These are phyloP conservation scores for Aspergillus carlsbadensis DNA, from an alignment of 495 filamentous ascomycete species.

Conservation along the genomic window DNA sequence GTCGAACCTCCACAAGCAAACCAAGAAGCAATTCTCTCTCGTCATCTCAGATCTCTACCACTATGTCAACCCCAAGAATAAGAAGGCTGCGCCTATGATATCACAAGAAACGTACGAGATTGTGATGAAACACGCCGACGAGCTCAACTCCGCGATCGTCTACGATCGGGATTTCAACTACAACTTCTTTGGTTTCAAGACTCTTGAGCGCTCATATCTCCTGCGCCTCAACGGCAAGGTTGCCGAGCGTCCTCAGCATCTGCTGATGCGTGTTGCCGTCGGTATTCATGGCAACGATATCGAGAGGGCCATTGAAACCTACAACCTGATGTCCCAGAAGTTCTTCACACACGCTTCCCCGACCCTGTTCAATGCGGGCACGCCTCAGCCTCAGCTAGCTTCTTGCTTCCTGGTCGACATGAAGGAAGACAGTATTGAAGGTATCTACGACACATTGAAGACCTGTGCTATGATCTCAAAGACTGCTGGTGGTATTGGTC, in stretches of 20 bases:
- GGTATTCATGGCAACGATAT: constrained; percentile 95
- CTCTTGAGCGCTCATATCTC: constrained; percentile 94
- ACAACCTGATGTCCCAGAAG: constrained; percentile 96
- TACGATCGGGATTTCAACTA: constrained; percentile 99
- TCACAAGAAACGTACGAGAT: constrained; percentile 81
- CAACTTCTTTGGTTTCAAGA: constrained; percentile 99
- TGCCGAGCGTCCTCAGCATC: constrained; percentile 94
- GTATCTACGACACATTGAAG: constrained; percentile 98
- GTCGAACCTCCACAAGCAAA: constrained; percentile 99
- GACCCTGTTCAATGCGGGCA: constrained; percentile 96
- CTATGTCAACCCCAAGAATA: constrained; percentile 95
- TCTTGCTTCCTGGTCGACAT: constrained; percentile 99
- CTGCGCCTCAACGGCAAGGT: constrained; percentile 90
- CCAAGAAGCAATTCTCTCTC: constrained; percentile 97
- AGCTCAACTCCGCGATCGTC: constrained; percentile 97
- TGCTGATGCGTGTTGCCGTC: constrained; percentile 98
- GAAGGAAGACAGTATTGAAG: constrained; percentile 98
- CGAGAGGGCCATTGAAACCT: constrained; percentile 92
- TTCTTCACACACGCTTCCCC: constrained; percentile 98
- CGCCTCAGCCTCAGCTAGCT: constrained; percentile 86
- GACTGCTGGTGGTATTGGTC: constrained; percentile 94
- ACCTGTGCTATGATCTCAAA: constrained; percentile 99
- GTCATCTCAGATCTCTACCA: constrained; percentile 92
- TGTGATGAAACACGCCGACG: constrained; percentile 92
- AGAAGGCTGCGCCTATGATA: constrained; percentile 85